Evolutionary conservation across 192 early-diverging fungal species (phyloP), one percentile per base, ranked within the genome.

Genomic region (Podila verticillata): DNA sequence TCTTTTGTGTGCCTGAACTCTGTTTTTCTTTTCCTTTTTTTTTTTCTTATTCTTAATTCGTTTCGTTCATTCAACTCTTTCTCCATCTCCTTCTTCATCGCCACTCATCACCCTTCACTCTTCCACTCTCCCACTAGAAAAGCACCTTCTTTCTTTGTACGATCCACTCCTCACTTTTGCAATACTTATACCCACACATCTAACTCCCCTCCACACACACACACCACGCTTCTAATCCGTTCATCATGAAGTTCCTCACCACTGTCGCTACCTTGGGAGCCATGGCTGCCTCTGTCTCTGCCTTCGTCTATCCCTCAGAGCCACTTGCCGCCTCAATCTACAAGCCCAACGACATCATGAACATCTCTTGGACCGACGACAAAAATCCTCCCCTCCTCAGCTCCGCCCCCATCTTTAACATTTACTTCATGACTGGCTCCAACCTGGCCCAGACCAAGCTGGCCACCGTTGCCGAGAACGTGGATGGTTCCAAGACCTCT

Each of bases 361-460:
- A 39, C 57, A 80, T 80, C 61, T 26, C 44, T 32, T 80, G 77
- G 77, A 7, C 1, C 22, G 70, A 80, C 39, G 77, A 72, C 24
- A 31, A 13, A 4, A 48, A 30, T 9, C 19, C 26, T 0, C 75
- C 75, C n/a, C 22, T 13, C 2, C 69, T 79, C 44, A 17, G 47
- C 30, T 48, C 65, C 39, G 65, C 64, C 58, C 77, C 63, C 13
- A 31, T 72, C n/a, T 64, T 72, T 32, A 66, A 79, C 36, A 63
- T 79, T 59, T 79, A 39, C 65, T 59, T 79, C 64, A 79, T 62
- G 68, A 67, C 75, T 24, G 75, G 75, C 19, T 31, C 34, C 20
- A 64, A 79, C 65, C 51, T 57, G 58, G 26, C 19, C 49, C 64
- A 48, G 35, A 20, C 61, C 51, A 57, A 71, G 57, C 29, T 77